phyloP scores from a whole-genome alignment of 2,329 filamentous ascomycete genomes.

The Domatiomyces globalis region DNA sequence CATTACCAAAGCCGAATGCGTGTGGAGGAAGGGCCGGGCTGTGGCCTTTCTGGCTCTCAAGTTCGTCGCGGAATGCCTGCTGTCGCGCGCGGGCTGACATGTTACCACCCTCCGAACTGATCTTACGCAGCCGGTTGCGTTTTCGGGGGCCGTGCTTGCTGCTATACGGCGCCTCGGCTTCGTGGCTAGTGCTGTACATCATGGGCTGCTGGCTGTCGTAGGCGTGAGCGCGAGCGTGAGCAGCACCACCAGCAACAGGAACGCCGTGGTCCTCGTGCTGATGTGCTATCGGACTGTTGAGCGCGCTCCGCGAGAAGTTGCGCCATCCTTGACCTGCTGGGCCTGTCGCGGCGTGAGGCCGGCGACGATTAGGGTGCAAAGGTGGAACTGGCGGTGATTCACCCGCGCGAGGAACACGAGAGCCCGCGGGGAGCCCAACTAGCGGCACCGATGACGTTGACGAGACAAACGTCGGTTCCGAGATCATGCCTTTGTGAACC shows the following conservation, averaged over 20 bases:
- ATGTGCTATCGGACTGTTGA: not conserved
- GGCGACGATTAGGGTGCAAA: conserved; percentile 46
- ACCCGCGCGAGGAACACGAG: conserved; percentile 6
- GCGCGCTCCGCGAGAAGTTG: not conserved
- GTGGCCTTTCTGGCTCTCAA: conserved; percentile 12
- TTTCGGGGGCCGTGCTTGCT: conserved; percentile 14
- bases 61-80: conserved; percentile 23
- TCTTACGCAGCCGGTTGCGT: conserved; percentile 33
- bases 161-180: not conserved
- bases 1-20: not conserved
- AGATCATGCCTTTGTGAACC: conserved; percentile 48
- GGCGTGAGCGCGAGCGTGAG: not conserved
- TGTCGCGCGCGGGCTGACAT: conserved; percentile 33
- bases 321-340: not conserved
- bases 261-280: not conserved
- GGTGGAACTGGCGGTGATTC: conserved; percentile 40
- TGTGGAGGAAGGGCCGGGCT: conserved; percentile 10
- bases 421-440: conserved; percentile 39
- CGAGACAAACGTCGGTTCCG: conserved; percentile 41
- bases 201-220: not conserved
- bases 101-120: conserved; percentile 37
- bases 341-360: conserved; percentile 10
- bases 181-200: conserved; percentile 6
- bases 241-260: not conserved
- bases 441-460: conserved; percentile 45